A percentile compares a stretch with the other conserved stretches of the same genome.
These are phyloP conservation scores for Thermochaetoides dissita DNA, from an alignment of 2,329 filamentous ascomycete species.

Conservation along the genomic window DNA sequence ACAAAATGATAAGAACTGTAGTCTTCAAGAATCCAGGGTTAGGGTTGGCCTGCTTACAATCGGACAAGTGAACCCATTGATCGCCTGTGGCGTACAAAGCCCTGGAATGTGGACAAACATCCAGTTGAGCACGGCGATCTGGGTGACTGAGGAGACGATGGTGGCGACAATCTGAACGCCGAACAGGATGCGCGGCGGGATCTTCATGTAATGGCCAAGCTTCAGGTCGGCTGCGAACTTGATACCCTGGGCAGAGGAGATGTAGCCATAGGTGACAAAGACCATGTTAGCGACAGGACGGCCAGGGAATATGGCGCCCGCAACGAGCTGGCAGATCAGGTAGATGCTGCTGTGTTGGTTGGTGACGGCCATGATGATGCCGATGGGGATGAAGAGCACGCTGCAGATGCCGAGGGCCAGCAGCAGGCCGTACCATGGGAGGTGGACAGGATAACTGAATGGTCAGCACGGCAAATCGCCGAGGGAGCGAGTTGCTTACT, in stretches of 20 bases:
- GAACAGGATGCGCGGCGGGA: constrained; percentile 66
- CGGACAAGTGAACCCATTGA: constrained; percentile 79
- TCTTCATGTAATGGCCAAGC: constrained; percentile 79
- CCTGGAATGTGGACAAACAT: constrained; percentile 67
- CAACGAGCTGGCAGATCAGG: constrained; percentile 73
- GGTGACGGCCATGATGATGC: constrained; percentile 85
- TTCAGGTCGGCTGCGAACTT: constrained; percentile 83
- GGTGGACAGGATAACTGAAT: constrained; percentile 58
- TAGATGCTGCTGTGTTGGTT: constrained; percentile 82
- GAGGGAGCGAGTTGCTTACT: constrained; percentile 35
- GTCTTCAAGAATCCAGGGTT: background rate
- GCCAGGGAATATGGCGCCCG: constrained; percentile 68
- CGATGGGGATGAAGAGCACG: constrained; percentile 76
- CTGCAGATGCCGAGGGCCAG: constrained; percentile 66
- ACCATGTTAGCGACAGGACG: constrained; percentile 86
- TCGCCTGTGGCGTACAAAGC: constrained; percentile 65
- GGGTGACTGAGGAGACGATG: constrained; percentile 62
- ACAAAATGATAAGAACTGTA: too few relatives aligned
- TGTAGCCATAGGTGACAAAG: constrained; percentile 83
- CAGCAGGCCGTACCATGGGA: constrained; percentile 77
- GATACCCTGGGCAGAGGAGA: constrained; percentile 75
- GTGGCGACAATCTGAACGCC: constrained; percentile 66
- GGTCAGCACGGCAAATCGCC: too few relatives aligned
- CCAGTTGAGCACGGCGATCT: constrained; percentile 79
- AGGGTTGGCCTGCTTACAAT: constrained; percentile 27